These are phyloP conservation scores for Curvularia hawaiiensis DNA, from an alignment of 2,329 filamentous ascomycete genomes.

Conservation along the genomic window DNA sequence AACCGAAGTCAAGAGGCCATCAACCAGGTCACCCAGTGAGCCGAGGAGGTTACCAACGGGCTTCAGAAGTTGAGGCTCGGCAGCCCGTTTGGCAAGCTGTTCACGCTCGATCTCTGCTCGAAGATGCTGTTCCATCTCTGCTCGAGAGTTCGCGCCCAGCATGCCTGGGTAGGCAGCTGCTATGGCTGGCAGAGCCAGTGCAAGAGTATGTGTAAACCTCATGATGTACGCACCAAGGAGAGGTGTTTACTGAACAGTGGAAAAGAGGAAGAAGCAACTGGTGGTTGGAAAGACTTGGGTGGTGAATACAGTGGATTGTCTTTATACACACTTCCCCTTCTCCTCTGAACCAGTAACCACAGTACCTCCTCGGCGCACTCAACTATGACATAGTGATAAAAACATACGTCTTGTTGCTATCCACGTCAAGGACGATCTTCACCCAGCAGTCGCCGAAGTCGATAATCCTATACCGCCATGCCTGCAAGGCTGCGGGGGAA, in stretches of 20 bases:
- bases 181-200: slow-evolving; percentile 22
- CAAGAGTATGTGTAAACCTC: slow-evolving; percentile 17
- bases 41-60: slow-evolving; percentile 16
- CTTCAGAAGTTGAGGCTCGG: slow-evolving; percentile 15
- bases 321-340: slow-evolving; percentile 1
- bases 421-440: slow-evolving; percentile 4
- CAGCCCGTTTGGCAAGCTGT: slow-evolving; percentile 10
- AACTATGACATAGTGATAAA: not conserved
- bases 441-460: not conserved
- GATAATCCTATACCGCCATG: not conserved
- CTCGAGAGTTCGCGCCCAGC: slow-evolving; percentile 20
- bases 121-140: slow-evolving; percentile 18
- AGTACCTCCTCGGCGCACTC: not conserved
- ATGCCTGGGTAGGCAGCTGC: slow-evolving; percentile 24
- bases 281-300: not conserved
- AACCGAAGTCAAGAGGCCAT: slow-evolving; percentile 26
- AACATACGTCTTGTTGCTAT: not conserved
- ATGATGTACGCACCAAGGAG: slow-evolving; percentile 8
- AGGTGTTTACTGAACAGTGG: not conserved
- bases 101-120: slow-evolving; percentile 18
- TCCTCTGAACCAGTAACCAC: not conserved
- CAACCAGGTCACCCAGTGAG: slow-evolving; percentile 15
- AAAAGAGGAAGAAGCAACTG: not conserved
- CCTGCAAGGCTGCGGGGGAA: not conserved
- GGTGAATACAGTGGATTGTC: not conserved